Base-by-base conservation (phyloP, 768 basidiomycete genomes). In the Daedalea quercina region DNA sequence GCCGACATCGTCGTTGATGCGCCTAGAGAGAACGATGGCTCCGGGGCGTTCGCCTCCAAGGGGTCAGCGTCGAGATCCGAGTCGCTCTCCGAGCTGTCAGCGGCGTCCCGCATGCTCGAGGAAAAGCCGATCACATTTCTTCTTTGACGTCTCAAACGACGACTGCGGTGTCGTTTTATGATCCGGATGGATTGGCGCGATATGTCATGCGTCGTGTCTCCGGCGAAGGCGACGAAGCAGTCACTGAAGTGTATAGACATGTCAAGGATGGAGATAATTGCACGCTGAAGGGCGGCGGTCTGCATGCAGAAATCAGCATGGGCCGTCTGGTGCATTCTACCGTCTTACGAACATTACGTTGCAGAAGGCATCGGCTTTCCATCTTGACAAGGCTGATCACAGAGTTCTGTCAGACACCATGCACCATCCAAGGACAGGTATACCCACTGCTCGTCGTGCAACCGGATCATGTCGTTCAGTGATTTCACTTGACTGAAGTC, bases 391-490 rank as follows among this genome's bases (percentile, higher is more conserved):
- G 72, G 58, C 87, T 87, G 31, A 17, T 2, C n/a, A 26, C 9
- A 20, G 3, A 44, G 17, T 25, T 40, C 25, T 20, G 44, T 17
- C 17, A 9, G 33, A 4, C 44, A 9, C 3, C 8, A 26, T 7
- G 44, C 4, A 13, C 22, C 1, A 15, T 15, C 13, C 24, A 20
- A n/a, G n/a, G 4, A 44, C 8, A 28, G 1, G 47, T 17, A 23
- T 22, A 70, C 87, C 58, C 57, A 90, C 89, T 90, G 82, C 24
- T 80, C 75, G 28, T 81, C 74, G 60, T 92, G 90, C 12, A 84
- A 54, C 28, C 67, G 67, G 44, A 91, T 84, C 73, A 90, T 85
- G 51, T 89, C 84, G 59, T 91, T 90, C 13, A 93, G 72, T 2
- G 87, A 88, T 50, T 70, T 73, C 1, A 79, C 81, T 20, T 70